phyloP scores from a whole-genome alignment of 441 rosid species.

The Arabidopsis lyrata region DNA sequence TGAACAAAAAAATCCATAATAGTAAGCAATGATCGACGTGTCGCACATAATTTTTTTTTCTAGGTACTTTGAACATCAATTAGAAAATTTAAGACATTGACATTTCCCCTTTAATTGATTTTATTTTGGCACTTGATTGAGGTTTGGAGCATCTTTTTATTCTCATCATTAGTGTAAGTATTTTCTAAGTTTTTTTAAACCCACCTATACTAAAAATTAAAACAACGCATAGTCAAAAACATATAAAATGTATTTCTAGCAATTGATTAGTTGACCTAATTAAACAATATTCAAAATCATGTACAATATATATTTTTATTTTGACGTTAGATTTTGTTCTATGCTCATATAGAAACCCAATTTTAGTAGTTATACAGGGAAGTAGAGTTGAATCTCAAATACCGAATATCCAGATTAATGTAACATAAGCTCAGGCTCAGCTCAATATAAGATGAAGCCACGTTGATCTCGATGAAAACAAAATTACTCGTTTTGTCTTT shows the following conservation, averaged over 20 bases:
- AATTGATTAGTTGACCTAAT: slow-evolving; percentile 29
- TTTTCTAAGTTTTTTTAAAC: not conserved
- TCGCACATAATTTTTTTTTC: slow-evolving; percentile 22
- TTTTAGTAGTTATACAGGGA: not conserved
- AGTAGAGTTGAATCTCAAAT: not conserved
- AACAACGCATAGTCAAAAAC: not conserved
- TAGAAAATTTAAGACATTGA: slow-evolving; percentile 23
- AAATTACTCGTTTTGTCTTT: not conserved
- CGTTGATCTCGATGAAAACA: not conserved
- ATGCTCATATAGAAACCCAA: not conserved
- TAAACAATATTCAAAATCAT: slow-evolving; percentile 1
- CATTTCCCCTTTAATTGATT: slow-evolving; percentile 26
- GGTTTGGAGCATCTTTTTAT: slow-evolving; percentile 16
- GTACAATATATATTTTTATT: not conserved
- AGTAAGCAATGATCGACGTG: slow-evolving; percentile 38
- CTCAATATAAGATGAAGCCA: not conserved
- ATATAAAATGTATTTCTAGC: not conserved
- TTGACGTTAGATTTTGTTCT: not conserved
- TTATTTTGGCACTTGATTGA: slow-evolving; percentile 12
- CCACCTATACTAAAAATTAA: not conserved
- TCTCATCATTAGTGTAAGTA: not conserved
- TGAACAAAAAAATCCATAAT: slow-evolving; percentile 30
- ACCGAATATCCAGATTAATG: not conserved
- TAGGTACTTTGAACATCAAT: slow-evolving; percentile 26
- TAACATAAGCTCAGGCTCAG: not conserved